These are phyloP conservation scores for Seiridium unicorne DNA, from an alignment of 2,329 filamentous ascomycete genomes.

Conservation along the genomic window DNA sequence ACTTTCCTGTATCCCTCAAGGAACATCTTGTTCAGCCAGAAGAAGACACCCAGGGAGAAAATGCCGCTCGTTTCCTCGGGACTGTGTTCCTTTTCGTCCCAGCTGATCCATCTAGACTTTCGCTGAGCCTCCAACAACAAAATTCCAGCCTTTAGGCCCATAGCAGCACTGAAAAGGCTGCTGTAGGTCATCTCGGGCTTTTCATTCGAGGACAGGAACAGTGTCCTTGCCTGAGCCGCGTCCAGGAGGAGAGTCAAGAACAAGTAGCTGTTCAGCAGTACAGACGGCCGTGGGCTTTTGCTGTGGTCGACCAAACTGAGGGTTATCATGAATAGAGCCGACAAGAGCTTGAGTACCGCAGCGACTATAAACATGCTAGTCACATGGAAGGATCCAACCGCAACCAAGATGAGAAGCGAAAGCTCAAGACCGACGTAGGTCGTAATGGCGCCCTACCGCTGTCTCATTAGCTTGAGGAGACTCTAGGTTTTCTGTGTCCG, in stretches of 20 bases:
- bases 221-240: slow-evolving; percentile 37
- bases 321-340: slow-evolving; percentile 18
- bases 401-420: slow-evolving; percentile 22
- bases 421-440: slow-evolving; percentile 20
- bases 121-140: slow-evolving; percentile 35
- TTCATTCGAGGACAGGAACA: slow-evolving; percentile 31
- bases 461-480: slow-evolving; percentile 9
- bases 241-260: slow-evolving; percentile 43
- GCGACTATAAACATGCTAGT: slow-evolving; percentile 27
- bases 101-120: slow-evolving; percentile 37
- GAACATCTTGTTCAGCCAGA: slow-evolving; percentile 31
- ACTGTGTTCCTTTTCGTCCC: slow-evolving; percentile 37
- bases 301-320: slow-evolving; percentile 14
- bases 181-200: slow-evolving; percentile 19
- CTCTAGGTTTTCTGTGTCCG: background rate
- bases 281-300: slow-evolving; percentile 34
- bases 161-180: slow-evolving; percentile 31
- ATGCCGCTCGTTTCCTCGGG: slow-evolving; percentile 30
- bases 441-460: slow-evolving; percentile 16
- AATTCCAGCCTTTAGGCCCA: slow-evolving; percentile 34
- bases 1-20: slow-evolving; percentile 28
- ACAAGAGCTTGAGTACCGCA: slow-evolving; percentile 22
- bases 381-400: slow-evolving; percentile 6
- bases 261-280: slow-evolving; percentile 39
- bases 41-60: slow-evolving; percentile 26